Conservation (phyloP, 2,329 filamentous ascomycete genomes). For the Trichoderma breve region DNA sequence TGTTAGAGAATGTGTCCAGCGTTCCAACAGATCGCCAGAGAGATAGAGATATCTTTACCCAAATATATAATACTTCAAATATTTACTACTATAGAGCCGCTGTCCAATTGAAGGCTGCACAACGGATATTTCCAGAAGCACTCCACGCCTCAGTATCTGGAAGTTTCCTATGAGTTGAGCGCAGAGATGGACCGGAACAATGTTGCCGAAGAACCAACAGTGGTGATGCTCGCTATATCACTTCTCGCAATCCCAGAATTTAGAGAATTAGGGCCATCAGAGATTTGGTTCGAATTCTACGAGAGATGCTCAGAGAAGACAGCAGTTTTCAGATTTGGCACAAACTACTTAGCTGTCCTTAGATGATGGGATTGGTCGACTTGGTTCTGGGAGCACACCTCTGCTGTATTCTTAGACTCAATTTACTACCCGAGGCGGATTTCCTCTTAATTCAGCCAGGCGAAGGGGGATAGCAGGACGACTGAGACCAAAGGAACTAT, state of each 20-base stretch:
- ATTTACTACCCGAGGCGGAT: neutral
- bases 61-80: neutral
- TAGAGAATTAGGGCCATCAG: neutral
- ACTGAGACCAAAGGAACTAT: neutral
- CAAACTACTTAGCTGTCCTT: neutral
- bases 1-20: neutral
- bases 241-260: neutral
- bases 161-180: neutral
- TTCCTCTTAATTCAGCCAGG: neutral
- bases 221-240: neutral
- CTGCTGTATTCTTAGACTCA: neutral
- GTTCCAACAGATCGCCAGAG: neutral
- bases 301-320: neutral
- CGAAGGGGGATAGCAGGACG: neutral
- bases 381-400: neutral
- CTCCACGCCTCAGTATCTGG: neutral
- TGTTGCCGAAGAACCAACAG: neutral
- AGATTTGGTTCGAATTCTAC: neutral
- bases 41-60: neutral
- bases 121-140: neutral
- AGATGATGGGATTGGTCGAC: neutral
- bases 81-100: neutral
- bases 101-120: neutral
- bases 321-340: neutral
- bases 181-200: neutral